These are phyloP conservation scores for Penicillium occitanis DNA, from an alignment of 2,329 filamentous ascomycete genomes.

Conservation along the genomic window DNA sequence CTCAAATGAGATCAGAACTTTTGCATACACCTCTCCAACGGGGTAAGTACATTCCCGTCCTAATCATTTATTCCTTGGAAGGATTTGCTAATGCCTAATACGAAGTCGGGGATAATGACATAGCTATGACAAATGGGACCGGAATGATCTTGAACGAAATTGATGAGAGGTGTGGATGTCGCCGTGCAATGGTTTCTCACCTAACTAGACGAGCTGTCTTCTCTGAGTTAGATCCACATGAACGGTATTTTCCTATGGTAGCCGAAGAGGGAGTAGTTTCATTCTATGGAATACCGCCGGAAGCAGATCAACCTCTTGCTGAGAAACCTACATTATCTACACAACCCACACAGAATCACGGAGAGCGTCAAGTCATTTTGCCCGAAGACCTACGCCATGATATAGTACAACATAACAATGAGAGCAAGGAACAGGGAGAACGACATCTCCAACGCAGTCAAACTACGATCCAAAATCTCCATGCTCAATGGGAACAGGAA, in stretches of 20 bases:
- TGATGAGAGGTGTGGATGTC: neutral
- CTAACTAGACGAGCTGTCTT: neutral
- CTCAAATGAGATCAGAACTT: neutral
- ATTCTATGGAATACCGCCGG: conserved; percentile 5
- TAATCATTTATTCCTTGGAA: too few species aligned
- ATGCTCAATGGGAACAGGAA: neutral
- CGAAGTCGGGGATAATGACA: too few species aligned
- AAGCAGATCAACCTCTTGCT: neutral
- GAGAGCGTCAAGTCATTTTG: neutral
- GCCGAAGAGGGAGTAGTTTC: neutral
- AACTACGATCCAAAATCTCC: neutral
- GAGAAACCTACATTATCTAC: neutral
- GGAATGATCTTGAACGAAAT: too few species aligned
- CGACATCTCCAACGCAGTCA: too few species aligned
- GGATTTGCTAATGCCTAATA: too few species aligned
- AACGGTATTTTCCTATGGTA: conserved; percentile 11
- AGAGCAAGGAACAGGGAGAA: neutral
- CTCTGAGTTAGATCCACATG: neutral
- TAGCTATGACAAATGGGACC: neutral
- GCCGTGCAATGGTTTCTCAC: neutral
- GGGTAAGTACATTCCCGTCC: neutral
- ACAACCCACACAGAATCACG: neutral
- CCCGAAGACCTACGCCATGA: neutral
- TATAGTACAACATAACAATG: neutral
- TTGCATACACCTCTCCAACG: neutral